Evolutionary conservation across 306 rosid genomes (phyloP), one percentile per base, ranked within the genome.

Genomic region (Cucumis melo): DNA sequence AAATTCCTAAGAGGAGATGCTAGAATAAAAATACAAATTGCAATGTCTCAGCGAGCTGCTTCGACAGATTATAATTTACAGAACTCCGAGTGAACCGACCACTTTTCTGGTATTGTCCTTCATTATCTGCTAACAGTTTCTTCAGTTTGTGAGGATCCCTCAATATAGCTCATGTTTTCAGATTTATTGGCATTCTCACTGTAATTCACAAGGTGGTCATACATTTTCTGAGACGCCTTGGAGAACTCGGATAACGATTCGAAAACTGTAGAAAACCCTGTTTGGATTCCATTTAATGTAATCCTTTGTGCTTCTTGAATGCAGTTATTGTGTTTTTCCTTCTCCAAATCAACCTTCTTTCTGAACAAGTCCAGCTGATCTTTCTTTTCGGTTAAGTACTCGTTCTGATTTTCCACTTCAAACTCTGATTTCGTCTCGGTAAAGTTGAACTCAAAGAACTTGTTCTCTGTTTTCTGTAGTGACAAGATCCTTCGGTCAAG

Each of bases 21-120:
- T 78, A 74, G 70, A 79, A 79, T 72, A 53, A 29, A 72, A 83
- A 55, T 70, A 80, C 63, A 78, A 83, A 55, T 46, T 1, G 3
- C 53, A 65, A 82, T 68, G 98, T 82, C 98, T 86, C 91, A 88
- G 94, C 97, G 89, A 93, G 93, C 80, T 87, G 96, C 97, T 90
- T 90, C 75, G 84, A 84, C 96, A 80, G 77, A 80, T 44, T 54
- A 61, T 77, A 80, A 86, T 81, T 75, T 86, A 93, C 98, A 91
- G 41, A 74, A 75, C 78, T 9, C 80, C 67, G 10, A 34, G 68
- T 15, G 21, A 66, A 19, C 9, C 13, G 2, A 78, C 21, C 62
- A 51, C 74, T 61, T 81, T 50, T 75, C 73, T 32, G 20, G 73
- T 38, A 41, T 29, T 72, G 16, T 7, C 64, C 20, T 84, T 70